Conservation (phyloP, 768 basidiomycete species). For the Aureoboletus auriporus region DNA sequence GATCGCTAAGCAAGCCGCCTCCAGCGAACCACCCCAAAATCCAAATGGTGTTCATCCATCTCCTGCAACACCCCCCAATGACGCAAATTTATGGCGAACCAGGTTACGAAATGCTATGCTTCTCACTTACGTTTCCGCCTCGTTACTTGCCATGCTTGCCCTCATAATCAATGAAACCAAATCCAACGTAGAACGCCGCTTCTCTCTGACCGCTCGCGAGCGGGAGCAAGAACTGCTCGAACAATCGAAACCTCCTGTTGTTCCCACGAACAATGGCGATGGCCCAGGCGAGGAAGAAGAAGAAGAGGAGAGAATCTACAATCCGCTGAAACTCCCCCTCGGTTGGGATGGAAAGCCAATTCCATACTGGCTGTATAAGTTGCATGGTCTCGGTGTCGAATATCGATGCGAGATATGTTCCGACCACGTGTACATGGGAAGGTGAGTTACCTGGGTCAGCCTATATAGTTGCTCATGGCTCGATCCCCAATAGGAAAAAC, state of each 20-base stretch:
- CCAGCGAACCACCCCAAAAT: slow-evolving; percentile 32
- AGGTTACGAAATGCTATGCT: slow-evolving; percentile 65
- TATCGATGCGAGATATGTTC: slow-evolving; percentile 98
- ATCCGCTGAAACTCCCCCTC: slow-evolving; percentile 92
- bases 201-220: slow-evolving; percentile 96
- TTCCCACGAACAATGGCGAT: slow-evolving; percentile 39
- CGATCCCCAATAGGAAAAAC: slow-evolving; percentile 64
- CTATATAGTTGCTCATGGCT: slow-evolving; percentile 12
- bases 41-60: slow-evolving; percentile 28
- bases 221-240: slow-evolving; percentile 92
- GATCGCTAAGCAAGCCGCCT: slow-evolving; percentile 61
- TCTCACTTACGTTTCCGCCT: slow-evolving; percentile 64
- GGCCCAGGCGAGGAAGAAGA: slow-evolving; percentile 78
- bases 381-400: slow-evolving; percentile 97
- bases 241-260: slow-evolving; percentile 48
- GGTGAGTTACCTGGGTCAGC: slow-evolving; percentile 41
- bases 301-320: slow-evolving; percentile 95
- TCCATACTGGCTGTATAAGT: slow-evolving; percentile 97
- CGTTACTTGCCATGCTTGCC: slow-evolving; percentile 61
- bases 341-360: slow-evolving; percentile 99
- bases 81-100: slow-evolving; percentile 30
- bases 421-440: slow-evolving; percentile 94
- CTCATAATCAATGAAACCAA: slow-evolving; percentile 82
- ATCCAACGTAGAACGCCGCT: slow-evolving; percentile 92
- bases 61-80: slow-evolving; percentile 33